phyloP scores from a whole-genome alignment of 768 basidiomycete species.

The Suillus decipiens region DNA sequence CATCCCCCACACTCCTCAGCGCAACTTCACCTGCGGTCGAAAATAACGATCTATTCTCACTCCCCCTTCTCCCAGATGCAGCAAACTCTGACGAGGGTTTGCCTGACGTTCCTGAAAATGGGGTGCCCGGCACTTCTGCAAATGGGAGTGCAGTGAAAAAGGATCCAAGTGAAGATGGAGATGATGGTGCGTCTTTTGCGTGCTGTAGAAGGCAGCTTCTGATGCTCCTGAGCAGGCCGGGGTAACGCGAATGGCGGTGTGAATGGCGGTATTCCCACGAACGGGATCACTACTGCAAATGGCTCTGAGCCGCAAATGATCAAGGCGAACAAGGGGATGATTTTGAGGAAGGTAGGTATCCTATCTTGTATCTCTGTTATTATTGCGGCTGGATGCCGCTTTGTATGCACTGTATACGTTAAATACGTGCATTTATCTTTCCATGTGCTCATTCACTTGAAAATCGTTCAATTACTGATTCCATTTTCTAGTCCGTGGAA shows the following conservation, averaged over 20 bases:
- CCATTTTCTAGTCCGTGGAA: slow-evolving; percentile 42
- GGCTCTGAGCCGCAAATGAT: slow-evolving; percentile 49
- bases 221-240: slow-evolving; percentile 6
- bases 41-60: slow-evolving; percentile 8
- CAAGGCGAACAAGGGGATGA: slow-evolving; percentile 96
- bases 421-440: not conserved
- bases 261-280: slow-evolving; percentile 20
- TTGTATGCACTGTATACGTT: slow-evolving; percentile 13
- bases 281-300: slow-evolving; percentile 12
- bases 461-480: slow-evolving; percentile 3
- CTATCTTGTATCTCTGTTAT: not conserved
- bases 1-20: not conserved
- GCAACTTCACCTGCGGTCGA: slow-evolving; percentile 4
- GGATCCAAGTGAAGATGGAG: slow-evolving; percentile 33
- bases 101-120: slow-evolving; percentile 33
- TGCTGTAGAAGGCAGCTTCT: not conserved
- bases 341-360: slow-evolving; percentile 66
- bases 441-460: not conserved
- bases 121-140: not conserved
- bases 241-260: slow-evolving; percentile 18
- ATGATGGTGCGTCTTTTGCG: slow-evolving; percentile 15
- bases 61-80: slow-evolving; percentile 1
- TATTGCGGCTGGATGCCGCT: slow-evolving; percentile 44
- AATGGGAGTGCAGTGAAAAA: slow-evolving; percentile 21
- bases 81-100: slow-evolving; percentile 18